These are phyloP conservation scores for Verticillium klebahnii DNA, from an alignment of 2,329 filamentous ascomycete genomes.

Conservation along the genomic window DNA sequence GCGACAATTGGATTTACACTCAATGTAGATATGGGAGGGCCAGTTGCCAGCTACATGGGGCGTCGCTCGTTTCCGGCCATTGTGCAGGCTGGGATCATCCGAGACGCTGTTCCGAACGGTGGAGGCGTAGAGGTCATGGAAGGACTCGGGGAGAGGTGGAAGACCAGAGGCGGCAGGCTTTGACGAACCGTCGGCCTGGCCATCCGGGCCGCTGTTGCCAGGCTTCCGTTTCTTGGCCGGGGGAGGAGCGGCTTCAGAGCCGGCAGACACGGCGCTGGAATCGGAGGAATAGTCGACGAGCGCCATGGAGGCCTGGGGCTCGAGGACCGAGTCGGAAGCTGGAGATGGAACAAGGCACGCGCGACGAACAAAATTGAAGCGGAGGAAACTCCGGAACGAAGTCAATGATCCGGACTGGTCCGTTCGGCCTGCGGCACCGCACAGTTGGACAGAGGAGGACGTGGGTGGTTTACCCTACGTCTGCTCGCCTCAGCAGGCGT, in stretches of 20 bases:
- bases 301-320: constrained; percentile 38
- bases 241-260: constrained; percentile 19
- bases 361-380: background rate
- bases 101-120: constrained; percentile 70
- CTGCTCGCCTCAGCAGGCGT: background rate
- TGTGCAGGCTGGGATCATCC: constrained; percentile 82
- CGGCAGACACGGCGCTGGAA: constrained; percentile 21
- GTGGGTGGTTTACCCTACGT: background rate
- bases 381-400: background rate
- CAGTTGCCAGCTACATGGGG: constrained; percentile 88
- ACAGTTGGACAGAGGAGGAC: too few relatives aligned
- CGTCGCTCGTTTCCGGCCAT: constrained; percentile 73
- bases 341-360: background rate
- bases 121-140: constrained; percentile 87
- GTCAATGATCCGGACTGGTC: background rate
- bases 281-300: constrained; percentile 63
- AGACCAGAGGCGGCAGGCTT: constrained; percentile 28
- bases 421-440: background rate
- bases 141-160: constrained; percentile 72
- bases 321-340: background rate
- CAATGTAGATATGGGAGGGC: constrained; percentile 88
- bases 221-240: constrained; percentile 32
- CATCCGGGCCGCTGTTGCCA: constrained; percentile 10
- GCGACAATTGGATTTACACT: constrained; percentile 62
- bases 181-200: background rate